A percentile compares a stretch with the other conserved stretches of the same genome.
Conservation (phyloP, 768 basidiomycete species). For the Fomitopsis pulvina region DNA sequence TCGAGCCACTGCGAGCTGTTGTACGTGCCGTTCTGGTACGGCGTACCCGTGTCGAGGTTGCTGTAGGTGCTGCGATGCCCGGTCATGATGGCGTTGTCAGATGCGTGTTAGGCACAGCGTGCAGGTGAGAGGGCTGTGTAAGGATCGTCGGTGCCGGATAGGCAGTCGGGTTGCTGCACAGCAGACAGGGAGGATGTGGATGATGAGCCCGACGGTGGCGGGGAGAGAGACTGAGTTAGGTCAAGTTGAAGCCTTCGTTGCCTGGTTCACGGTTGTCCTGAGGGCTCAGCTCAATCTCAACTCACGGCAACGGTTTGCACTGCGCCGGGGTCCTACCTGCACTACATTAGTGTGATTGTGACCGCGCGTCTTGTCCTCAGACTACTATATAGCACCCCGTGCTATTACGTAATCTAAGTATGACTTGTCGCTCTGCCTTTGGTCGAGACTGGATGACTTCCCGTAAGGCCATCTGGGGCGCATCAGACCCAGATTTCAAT, state of each 20-base stretch:
- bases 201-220: background rate
- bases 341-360: no score
- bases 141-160: slow-evolving; percentile 30
- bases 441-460: no score
- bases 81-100: slow-evolving; percentile 10
- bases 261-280: background rate
- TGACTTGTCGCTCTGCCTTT: no score
- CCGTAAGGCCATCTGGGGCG: no score
- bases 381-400: no score
- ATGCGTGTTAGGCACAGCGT: slow-evolving; percentile 11
- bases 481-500: no score
- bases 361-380: no score
- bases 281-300: no score
- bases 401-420: no score
- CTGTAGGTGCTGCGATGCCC: slow-evolving; percentile 13
- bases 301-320: no score
- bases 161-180: slow-evolving; percentile 28
- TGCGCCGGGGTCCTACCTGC: no score
- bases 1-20: slow-evolving; percentile 36
- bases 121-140: slow-evolving; percentile 23
- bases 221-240: background rate
- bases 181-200: slow-evolving; percentile 14
- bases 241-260: background rate
- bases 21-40: slow-evolving; percentile 16
- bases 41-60: slow-evolving; percentile 25